phyloP scores from a whole-genome alignment of 2,329 filamentous ascomycete genomes.

The Penicillium sp. region DNA sequence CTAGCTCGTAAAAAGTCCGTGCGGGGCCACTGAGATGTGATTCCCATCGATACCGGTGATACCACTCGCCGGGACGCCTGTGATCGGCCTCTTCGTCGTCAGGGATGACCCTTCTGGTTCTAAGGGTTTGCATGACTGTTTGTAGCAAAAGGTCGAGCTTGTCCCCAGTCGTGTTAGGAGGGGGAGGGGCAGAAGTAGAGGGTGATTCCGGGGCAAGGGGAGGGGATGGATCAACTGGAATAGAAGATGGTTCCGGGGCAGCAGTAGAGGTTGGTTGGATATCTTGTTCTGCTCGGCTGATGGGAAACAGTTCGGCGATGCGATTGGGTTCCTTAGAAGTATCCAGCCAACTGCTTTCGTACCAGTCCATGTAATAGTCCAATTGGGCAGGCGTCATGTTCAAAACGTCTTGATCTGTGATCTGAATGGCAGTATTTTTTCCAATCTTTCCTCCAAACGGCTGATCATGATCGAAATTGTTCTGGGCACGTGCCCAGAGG shows the following conservation, averaged over 20 bases:
- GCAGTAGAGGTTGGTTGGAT: conserved; percentile 6
- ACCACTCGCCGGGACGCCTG: conserved; percentile 52
- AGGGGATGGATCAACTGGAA: conserved; percentile 9
- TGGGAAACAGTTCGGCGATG: conserved; percentile 47
- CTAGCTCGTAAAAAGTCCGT: conserved; percentile 52
- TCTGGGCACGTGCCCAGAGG: conserved; percentile 61
- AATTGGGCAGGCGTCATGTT: conserved; percentile 62
- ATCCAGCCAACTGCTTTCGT: conserved; percentile 62
- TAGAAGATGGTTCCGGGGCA: conserved; percentile 6
- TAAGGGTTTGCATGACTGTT: conserved; percentile 46
- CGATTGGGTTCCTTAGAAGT: conserved; percentile 30
- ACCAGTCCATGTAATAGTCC: conserved; percentile 79
- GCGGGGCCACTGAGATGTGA: conserved; percentile 49
- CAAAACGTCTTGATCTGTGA: conserved; percentile 63
- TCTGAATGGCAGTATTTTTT: conserved; percentile 52
- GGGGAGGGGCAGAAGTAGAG: neutral
- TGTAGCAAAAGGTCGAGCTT: conserved; percentile 42
- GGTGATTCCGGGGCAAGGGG: neutral
- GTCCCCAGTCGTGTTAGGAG: conserved; percentile 21
- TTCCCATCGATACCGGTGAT: conserved; percentile 50
- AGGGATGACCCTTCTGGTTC: conserved; percentile 39
- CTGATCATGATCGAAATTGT: conserved; percentile 37
- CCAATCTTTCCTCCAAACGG: conserved; percentile 37
- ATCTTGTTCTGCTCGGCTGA: conserved; percentile 23
- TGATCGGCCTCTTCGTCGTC: conserved; percentile 28